Evolutionary conservation across 768 basidiomycete genomes (phyloP).

Genomic region (Trametes maxima): DNA sequence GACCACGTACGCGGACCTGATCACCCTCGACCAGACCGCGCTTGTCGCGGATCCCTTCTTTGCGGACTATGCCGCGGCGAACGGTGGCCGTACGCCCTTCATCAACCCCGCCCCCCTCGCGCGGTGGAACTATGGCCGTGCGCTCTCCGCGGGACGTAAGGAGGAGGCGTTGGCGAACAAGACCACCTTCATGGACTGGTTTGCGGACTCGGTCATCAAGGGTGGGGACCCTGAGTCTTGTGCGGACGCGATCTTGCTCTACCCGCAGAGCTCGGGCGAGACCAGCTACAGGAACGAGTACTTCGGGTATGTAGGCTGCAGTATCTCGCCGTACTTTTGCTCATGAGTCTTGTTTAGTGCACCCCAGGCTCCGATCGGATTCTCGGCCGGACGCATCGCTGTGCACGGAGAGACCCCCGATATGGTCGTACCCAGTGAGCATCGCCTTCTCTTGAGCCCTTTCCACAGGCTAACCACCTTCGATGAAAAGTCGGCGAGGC

Average conservation of each 20-base stretch:
- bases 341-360: constrained; percentile 16
- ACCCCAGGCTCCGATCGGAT: constrained; percentile 30
- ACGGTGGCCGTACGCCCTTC: constrained; percentile 32
- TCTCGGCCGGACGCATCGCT: constrained; percentile 27
- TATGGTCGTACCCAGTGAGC: constrained; percentile 36
- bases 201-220: constrained; percentile 26
- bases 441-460: not conserved
- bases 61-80: constrained; percentile 25
- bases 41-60: constrained; percentile 35
- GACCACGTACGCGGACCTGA: constrained; percentile 34
- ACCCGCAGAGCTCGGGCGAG: constrained; percentile 32
- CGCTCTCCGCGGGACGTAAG: constrained; percentile 22
- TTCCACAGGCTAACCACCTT: not conserved
- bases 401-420: constrained; percentile 32
- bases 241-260: constrained; percentile 33
- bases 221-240: constrained; percentile 26
- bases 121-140: constrained; percentile 31
- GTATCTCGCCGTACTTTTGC: not conserved
- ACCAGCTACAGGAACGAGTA: constrained; percentile 31
- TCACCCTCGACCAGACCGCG: constrained; percentile 30
- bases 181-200: constrained; percentile 36
- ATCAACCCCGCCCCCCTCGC: constrained; percentile 33
- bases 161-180: constrained; percentile 30
- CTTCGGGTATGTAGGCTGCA: constrained; percentile 22
- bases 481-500: constrained; percentile 28